phyloP scores from a whole-genome alignment of 1,139 yeast species.

The Debaryomyces nepalensis region DNA sequence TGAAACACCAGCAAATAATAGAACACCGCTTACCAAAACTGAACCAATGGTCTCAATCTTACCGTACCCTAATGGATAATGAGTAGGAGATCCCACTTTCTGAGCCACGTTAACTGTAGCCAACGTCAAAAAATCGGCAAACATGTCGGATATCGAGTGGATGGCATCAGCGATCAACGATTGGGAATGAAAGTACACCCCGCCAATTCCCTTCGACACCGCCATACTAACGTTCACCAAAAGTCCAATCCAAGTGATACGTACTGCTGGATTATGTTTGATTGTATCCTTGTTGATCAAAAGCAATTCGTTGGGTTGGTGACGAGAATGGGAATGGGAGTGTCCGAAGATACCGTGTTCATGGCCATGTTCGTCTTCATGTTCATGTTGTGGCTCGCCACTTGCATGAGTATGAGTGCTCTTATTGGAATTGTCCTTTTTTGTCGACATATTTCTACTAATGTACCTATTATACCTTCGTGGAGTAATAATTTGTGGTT shows the following conservation, averaged over 20 bases:
- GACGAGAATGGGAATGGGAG: constrained; percentile 41
- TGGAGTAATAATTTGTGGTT: not conserved
- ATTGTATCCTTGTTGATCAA: constrained; percentile 35
- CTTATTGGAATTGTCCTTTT: not conserved
- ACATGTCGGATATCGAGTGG: constrained; percentile 86
- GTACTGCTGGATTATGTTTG: constrained; percentile 76
- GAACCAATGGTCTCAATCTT: constrained; percentile 93
- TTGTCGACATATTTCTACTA: constrained; percentile 8
- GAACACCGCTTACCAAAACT: constrained; percentile 78
- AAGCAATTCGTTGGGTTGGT: constrained; percentile 48
- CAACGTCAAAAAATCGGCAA: constrained; percentile 86
- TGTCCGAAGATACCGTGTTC: constrained; percentile 26
- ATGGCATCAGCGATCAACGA: constrained; percentile 93
- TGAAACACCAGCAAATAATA: constrained; percentile 84
- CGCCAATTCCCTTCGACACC: constrained; percentile 83
- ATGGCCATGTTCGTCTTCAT: constrained; percentile 34
- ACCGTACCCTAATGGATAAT: constrained; percentile 89
- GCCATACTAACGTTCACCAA: constrained; percentile 86
- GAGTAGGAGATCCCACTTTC: constrained; percentile 60
- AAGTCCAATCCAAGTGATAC: constrained; percentile 92
- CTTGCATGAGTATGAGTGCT: not conserved
- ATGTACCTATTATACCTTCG: not conserved
- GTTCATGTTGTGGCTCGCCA: constrained; percentile 25
- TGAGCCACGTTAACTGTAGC: constrained; percentile 84
- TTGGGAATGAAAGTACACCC: constrained; percentile 90